These are phyloP conservation scores for Apiospora phragmitis DNA, from an alignment of 2,329 filamentous ascomycete genomes.

Conservation along the genomic window DNA sequence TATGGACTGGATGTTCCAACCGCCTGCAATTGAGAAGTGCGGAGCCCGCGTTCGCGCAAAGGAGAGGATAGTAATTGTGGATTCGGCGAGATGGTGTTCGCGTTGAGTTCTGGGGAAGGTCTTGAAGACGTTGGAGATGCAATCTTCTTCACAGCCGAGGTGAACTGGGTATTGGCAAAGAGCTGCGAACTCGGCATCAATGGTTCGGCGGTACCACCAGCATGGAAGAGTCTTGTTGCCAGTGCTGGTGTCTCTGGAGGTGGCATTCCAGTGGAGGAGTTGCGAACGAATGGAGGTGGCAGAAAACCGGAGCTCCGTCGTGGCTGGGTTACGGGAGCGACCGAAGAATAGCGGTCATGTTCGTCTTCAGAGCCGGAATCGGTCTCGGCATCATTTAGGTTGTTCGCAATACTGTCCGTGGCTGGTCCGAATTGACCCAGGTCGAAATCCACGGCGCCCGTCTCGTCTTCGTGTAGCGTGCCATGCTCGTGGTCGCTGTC, in stretches of 20 bases:
- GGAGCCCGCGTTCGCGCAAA: constrained; percentile 48
- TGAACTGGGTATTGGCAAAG: constrained; percentile 54
- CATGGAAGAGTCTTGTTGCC: constrained; percentile 46
- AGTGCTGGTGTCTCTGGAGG: constrained; percentile 51
- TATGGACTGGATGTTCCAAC: constrained; percentile 42
- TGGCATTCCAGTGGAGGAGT: constrained; percentile 21
- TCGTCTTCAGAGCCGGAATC: neutral
- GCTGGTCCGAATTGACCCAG: constrained; percentile 35
- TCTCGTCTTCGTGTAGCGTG: constrained; percentile 48
- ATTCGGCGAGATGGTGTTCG: constrained; percentile 48
- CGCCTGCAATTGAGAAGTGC: constrained; percentile 44
- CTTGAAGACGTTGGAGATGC: constrained; percentile 58
- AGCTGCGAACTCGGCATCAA: constrained; percentile 44
- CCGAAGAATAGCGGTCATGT: neutral
- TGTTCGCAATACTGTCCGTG: neutral
- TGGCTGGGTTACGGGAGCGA: neutral
- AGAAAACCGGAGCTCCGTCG: neutral
- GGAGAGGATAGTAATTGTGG: constrained; percentile 44
- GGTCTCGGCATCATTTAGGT: neutral
- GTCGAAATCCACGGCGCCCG: constrained; percentile 37
- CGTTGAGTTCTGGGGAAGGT: constrained; percentile 50
- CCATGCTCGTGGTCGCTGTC: constrained; percentile 26
- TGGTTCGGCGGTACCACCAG: constrained; percentile 9
- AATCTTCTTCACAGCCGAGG: constrained; percentile 49
- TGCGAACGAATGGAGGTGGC: constrained; percentile 1